Percentiles rank a stretch among this genome's conserved stretches.
phyloP scores from a whole-genome alignment of 2,329 filamentous ascomycete species.

The Sarocladium brachiariae region DNA sequence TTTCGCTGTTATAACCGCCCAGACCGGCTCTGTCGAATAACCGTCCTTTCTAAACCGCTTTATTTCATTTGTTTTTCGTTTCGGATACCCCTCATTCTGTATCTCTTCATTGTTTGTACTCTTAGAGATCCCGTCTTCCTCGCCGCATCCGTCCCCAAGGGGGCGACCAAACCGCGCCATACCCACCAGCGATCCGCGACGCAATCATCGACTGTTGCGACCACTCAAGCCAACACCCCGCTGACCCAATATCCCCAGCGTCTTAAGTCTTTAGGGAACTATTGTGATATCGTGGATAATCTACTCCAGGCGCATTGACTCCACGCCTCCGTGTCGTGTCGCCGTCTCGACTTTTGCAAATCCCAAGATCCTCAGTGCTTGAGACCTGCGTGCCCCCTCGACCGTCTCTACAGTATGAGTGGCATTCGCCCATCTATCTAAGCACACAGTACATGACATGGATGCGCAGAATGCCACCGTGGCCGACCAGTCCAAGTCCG shows the following conservation, averaged over 20 bases:
- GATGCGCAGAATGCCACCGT: constrained; percentile 62
- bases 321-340: background rate
- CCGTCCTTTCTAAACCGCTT: background rate
- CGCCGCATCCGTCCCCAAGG: background rate
- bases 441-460: constrained; percentile 55
- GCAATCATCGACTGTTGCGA: background rate
- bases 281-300: background rate
- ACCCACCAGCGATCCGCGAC: background rate
- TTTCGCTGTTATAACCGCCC: background rate
- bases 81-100: constrained; percentile 4
- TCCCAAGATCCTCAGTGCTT: background rate
- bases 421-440: constrained; percentile 41
- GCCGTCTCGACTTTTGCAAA: background rate
- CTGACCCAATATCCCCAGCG: background rate
- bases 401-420: constrained; percentile 46
- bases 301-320: background rate
- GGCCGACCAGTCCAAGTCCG: constrained; percentile 53
- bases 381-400: background rate
- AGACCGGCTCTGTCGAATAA: background rate
- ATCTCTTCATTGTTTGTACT: too few relatives aligned
- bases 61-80: constrained; percentile 4
- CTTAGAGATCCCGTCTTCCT: background rate
- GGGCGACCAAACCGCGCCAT: background rate
- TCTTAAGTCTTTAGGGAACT: background rate
- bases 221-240: background rate